Evolutionary conservation across 352 stramenopile genomes (phyloP).

Genomic region (Phytophthora colocasiae): DNA sequence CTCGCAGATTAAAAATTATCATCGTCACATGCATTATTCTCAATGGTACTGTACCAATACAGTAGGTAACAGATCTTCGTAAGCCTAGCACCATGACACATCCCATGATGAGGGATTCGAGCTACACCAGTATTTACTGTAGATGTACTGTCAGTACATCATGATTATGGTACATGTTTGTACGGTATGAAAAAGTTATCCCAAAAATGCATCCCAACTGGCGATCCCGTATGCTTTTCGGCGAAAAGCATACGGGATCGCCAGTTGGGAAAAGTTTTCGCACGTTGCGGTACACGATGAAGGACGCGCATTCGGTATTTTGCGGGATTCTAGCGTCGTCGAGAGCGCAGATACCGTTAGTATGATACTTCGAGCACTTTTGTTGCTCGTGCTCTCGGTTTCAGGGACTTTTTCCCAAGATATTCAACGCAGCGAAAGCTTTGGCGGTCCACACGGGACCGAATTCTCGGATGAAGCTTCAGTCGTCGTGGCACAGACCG

Average conservation of each 20-base stretch:
- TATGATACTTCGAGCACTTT: conserved; percentile 11
- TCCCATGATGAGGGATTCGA: not conserved
- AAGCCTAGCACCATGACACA: not conserved
- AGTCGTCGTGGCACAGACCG: conserved; percentile 4
- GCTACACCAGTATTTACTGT: no score
- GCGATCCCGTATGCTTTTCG: conserved; percentile 17
- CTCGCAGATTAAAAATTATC: no score
- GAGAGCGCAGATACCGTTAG: no score
- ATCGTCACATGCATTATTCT: no score
- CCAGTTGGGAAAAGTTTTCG: no score
- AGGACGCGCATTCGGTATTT: conserved; percentile 8
- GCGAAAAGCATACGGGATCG: no score
- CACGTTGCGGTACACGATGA: conserved; percentile 1
- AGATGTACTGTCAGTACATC: no score
- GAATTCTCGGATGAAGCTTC: conserved; percentile 22
- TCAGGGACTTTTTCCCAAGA: conserved; percentile 6
- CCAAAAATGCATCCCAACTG: conserved; percentile 10
- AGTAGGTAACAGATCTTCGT: no score
- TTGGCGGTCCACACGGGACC: conserved; percentile 17
- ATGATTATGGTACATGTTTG: no score
- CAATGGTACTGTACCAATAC: no score
- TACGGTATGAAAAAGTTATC: not conserved
- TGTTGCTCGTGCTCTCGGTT: conserved; percentile 2
- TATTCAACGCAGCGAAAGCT: conserved; percentile 18
- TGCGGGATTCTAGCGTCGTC: conserved; percentile 1